phyloP scores from a whole-genome alignment of 73 alveolate species.

The Tetrahymena elliotti region DNA sequence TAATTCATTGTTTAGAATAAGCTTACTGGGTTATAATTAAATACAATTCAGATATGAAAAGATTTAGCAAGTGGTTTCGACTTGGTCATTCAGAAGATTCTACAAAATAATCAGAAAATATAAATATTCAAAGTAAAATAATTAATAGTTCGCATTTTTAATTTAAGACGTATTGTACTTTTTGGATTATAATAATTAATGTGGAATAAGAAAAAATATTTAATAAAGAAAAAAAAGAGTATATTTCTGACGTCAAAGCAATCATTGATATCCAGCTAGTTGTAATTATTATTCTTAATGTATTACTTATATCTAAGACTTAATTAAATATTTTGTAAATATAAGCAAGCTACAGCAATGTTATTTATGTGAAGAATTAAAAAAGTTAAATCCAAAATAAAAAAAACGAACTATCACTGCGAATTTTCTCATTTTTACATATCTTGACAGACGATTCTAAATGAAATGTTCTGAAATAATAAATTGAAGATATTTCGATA shows the following conservation, averaged over 20 bases:
- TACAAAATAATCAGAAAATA: background rate
- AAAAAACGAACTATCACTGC: background rate
- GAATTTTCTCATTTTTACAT: background rate
- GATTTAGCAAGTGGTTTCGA: background rate
- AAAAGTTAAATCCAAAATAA: background rate
- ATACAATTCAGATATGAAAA: background rate
- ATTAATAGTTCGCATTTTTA: background rate
- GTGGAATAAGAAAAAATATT: background rate
- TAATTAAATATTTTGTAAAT: too few relatives aligned
- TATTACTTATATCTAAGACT: background rate
- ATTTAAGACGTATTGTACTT: background rate
- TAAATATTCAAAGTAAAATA: background rate
- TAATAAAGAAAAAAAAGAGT: background rate
- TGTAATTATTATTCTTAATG: background rate
- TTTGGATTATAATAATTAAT: background rate
- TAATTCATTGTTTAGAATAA: background rate
- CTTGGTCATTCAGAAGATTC: background rate
- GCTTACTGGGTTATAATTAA: background rate
- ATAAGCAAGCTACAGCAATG: background rate
- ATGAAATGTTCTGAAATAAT: background rate
- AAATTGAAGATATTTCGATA: background rate
- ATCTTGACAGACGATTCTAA: background rate
- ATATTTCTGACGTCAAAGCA: background rate
- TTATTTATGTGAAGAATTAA: background rate
- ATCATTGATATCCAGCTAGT: background rate